Conservation (phyloP, 2,329 filamentous ascomycete species). For the Ascochyta fabae region DNA sequence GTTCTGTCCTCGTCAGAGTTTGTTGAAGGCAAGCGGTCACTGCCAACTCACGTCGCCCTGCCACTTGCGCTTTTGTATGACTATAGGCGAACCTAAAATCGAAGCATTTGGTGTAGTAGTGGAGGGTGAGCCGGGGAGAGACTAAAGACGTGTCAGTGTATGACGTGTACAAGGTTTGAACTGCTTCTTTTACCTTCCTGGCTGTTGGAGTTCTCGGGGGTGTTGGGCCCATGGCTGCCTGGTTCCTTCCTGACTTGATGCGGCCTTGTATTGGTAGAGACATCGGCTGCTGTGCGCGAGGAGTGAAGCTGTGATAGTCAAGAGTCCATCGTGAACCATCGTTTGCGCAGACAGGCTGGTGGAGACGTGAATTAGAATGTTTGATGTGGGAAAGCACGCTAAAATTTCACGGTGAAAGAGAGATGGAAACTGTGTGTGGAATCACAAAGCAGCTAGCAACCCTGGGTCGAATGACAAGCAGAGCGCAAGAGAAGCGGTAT, state of each 20-base stretch:
- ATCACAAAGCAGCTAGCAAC: neutral
- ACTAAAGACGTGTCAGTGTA: neutral
- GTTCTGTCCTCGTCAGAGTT: neutral
- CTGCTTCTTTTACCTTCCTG: conserved; percentile 8
- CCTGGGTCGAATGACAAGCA: neutral
- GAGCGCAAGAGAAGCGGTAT: neutral
- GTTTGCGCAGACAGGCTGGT: neutral
- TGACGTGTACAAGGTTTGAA: neutral
- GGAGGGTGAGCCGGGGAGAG: neutral
- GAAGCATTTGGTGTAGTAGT: neutral
- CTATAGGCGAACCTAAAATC: neutral
- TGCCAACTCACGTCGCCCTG: conserved; percentile 12
- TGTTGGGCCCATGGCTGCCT: conserved; percentile 1
- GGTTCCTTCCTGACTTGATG: neutral
- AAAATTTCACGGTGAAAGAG: neutral
- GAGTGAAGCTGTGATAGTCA: too few relatives aligned
- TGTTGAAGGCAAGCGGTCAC: too few relatives aligned
- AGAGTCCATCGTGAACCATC: neutral
- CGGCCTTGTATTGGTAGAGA: neutral
- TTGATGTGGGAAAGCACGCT: conserved; percentile 1
- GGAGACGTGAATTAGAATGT: neutral
- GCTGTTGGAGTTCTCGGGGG: conserved; percentile 13
- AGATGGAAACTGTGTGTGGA: neutral
- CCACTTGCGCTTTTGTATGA: conserved; percentile 17
- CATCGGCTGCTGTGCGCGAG: neutral